Conservation (phyloP, 768 basidiomycete species). For the Leccinum aurantiacum region DNA sequence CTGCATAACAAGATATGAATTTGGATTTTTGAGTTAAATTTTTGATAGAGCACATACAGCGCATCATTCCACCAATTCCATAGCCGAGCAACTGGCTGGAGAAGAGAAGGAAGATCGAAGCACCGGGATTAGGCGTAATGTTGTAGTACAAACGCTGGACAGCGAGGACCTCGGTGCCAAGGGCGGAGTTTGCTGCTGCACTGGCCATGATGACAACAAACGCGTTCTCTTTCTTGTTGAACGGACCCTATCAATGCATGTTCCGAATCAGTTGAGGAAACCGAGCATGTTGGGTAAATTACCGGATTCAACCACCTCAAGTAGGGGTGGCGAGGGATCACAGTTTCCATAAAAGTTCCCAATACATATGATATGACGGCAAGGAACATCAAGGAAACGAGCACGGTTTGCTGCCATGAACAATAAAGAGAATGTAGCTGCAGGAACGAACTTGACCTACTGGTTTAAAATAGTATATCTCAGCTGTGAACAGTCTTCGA, state of each 20-base stretch:
- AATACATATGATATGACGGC: slow-evolving; percentile 52
- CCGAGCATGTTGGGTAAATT: not conserved
- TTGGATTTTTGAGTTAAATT: not conserved
- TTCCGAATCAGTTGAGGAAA: slow-evolving; percentile 1
- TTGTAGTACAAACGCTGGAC: slow-evolving; percentile 56
- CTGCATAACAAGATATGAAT: slow-evolving; percentile 4
- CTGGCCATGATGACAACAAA: slow-evolving; percentile 58
- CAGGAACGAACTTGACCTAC: slow-evolving; percentile 26
- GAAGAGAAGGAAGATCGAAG: slow-evolving; percentile 48
- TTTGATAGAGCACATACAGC: slow-evolving; percentile 33
- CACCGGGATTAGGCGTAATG: slow-evolving; percentile 46
- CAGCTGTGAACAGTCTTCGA: slow-evolving; percentile 35
- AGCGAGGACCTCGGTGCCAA: slow-evolving; percentile 55
- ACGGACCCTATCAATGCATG: slow-evolving; percentile 41
- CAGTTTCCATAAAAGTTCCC: slow-evolving; percentile 45
- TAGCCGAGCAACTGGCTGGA: slow-evolving; percentile 44
- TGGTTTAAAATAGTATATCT: slow-evolving; percentile 63
- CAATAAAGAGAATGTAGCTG: not conserved
- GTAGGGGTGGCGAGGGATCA: slow-evolving; percentile 44
- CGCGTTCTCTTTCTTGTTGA: slow-evolving; percentile 61
- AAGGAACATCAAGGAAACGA: slow-evolving; percentile 55
- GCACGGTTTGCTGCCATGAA: slow-evolving; percentile 46
- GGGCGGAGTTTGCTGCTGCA: slow-evolving; percentile 53
- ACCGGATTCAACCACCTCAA: slow-evolving; percentile 55
- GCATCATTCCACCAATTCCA: slow-evolving; percentile 54